Percentiles rank a stretch among this genome's conserved stretches.
These are phyloP conservation scores for Notholithocarpus densiflorus DNA, from an alignment of 306 rosid genomes.

Conservation along the genomic window DNA sequence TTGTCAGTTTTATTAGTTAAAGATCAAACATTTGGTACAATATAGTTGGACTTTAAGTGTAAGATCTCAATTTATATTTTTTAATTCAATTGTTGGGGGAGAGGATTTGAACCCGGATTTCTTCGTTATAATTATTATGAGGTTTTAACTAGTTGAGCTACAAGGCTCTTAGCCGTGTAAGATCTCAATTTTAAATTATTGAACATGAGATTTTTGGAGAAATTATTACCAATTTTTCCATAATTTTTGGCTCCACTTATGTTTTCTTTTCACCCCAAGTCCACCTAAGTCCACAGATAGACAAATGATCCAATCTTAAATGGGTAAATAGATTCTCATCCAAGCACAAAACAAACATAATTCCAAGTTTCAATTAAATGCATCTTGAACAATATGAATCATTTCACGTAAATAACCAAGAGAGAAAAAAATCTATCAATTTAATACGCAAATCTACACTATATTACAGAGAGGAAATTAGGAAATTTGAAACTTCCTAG, in stretches of 20 bases:
- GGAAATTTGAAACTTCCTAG: constrained; percentile 25
- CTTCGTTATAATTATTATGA: too few relatives aligned
- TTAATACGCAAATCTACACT: constrained; percentile 22
- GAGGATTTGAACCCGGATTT: too few relatives aligned
- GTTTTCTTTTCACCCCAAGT: too few relatives aligned
- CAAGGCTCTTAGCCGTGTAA: too few relatives aligned
- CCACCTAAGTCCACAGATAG: too few relatives aligned
- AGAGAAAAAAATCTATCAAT: neutral
- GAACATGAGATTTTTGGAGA: neutral
- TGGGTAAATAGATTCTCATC: constrained; percentile 16
- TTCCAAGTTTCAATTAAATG: constrained; percentile 24
- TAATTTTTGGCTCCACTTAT: too few relatives aligned
- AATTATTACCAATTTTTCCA: neutral
- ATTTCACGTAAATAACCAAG: constrained; percentile 15
- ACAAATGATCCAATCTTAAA: neutral
- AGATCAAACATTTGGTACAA: too few relatives aligned
- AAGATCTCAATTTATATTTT: too few relatives aligned
- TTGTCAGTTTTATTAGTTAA: too few relatives aligned
- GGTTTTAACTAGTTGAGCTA: too few relatives aligned
- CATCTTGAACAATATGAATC: constrained; percentile 13
- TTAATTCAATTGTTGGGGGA: too few relatives aligned
- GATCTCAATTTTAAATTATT: neutral
- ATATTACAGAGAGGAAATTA: constrained; percentile 18
- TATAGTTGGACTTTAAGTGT: too few relatives aligned
- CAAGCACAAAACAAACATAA: constrained; percentile 3